These are phyloP conservation scores for Aristolochia californica DNA, from an alignment of 164 flowering plant genomes.

Conservation along the genomic window DNA sequence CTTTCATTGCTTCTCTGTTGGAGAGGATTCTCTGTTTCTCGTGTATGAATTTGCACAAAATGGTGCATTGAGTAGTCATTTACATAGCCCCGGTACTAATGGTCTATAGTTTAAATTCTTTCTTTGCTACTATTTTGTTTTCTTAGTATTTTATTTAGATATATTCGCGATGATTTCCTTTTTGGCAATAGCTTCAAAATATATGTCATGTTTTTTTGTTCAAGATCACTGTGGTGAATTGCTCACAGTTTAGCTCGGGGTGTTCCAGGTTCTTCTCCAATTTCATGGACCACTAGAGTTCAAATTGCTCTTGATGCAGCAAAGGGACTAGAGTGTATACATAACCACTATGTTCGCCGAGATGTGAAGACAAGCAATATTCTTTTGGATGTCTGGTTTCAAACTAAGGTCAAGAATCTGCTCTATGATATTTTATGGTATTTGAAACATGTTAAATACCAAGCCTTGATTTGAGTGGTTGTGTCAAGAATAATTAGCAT, in stretches of 20 bases:
- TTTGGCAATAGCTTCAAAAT: background rate
- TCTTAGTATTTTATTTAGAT: too few relatives aligned
- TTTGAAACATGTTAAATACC: too few relatives aligned
- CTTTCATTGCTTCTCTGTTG: too few relatives aligned
- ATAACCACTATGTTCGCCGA: conserved; percentile 27
- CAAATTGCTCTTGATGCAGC: conserved; percentile 38
- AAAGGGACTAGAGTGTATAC: conserved; percentile 31
- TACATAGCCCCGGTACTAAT: conserved; percentile 12
- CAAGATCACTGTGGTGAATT: background rate
- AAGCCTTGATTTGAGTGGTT: too few relatives aligned
- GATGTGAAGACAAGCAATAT: conserved; percentile 33
- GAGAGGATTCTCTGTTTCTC: too few relatives aligned
- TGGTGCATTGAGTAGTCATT: conserved; percentile 29
- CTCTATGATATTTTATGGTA: background rate
- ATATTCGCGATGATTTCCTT: background rate
- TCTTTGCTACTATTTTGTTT: background rate
- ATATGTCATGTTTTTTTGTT: background rate
- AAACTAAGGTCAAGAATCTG: conserved; percentile 27
- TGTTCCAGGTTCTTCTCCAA: conserved; percentile 18
- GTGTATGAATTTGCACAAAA: too few relatives aligned
- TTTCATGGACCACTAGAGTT: too few relatives aligned
- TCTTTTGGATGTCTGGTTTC: conserved; percentile 19
- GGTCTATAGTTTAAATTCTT: conserved; percentile 8
- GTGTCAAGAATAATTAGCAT: too few relatives aligned
- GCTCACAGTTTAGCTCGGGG: background rate